These are phyloP conservation scores for Phytophthora sp. DNA, from an alignment of 352 stramenopile species.

Conservation along the genomic window DNA sequence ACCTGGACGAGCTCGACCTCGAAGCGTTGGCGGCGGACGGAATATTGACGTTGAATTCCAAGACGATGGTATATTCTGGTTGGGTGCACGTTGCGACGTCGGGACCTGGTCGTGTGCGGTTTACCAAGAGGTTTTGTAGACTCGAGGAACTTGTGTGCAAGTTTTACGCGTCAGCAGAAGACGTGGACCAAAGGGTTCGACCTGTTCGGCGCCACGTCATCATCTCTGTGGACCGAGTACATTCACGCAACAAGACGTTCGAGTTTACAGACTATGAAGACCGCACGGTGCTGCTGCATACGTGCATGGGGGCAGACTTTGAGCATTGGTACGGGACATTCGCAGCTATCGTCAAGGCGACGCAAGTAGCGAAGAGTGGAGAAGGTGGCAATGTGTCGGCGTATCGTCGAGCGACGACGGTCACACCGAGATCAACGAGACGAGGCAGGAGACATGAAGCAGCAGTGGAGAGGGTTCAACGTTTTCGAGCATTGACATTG, in stretches of 20 bases:
- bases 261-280: slow-evolving; percentile 54
- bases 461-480: slow-evolving; percentile 15
- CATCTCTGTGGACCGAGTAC: slow-evolving; percentile 44
- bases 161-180: slow-evolving; percentile 40
- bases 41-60: slow-evolving; percentile 27
- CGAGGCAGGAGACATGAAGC: background rate
- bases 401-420: slow-evolving; percentile 19
- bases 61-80: slow-evolving; percentile 40
- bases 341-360: slow-evolving; percentile 38
- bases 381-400: background rate
- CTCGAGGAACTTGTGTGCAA: slow-evolving; percentile 51
- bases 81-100: slow-evolving; percentile 44
- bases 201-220: slow-evolving; percentile 45
- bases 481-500: slow-evolving; percentile 33
- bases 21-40: slow-evolving; percentile 20
- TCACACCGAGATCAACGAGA: slow-evolving; percentile 8
- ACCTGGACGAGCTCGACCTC: slow-evolving; percentile 42
- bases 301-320: slow-evolving; percentile 49
- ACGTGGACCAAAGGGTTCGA: slow-evolving; percentile 13
- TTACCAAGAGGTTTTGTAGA: slow-evolving; percentile 45
- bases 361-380: slow-evolving; percentile 42
- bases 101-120: slow-evolving; percentile 8
- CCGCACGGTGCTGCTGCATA: slow-evolving; percentile 44
- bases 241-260: slow-evolving; percentile 60
- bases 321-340: slow-evolving; percentile 54